Percentiles rank a stretch among this genome's conserved stretches.
Evolutionary conservation across 768 basidiomycete species (phyloP).

Genomic region (Mycena alexandri): DNA sequence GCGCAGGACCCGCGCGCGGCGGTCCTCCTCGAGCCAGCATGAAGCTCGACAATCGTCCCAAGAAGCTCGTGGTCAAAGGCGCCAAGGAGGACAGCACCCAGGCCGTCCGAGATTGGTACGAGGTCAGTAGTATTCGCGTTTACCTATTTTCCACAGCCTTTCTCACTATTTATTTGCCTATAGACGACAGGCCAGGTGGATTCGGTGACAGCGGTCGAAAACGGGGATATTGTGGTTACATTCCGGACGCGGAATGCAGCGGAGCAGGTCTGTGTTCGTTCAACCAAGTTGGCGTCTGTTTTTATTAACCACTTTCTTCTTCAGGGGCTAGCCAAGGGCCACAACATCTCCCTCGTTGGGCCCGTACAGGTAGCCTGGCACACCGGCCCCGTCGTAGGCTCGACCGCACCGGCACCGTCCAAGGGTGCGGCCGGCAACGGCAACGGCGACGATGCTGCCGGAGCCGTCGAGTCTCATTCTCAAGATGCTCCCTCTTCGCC

Average conservation of each 20-base stretch:
- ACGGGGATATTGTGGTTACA: slow-evolving; percentile 70
- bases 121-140: slow-evolving; percentile 58
- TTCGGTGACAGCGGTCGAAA: slow-evolving; percentile 65
- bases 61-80: slow-evolving; percentile 82
- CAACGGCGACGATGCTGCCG: slow-evolving; percentile 29
- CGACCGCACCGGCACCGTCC: slow-evolving; percentile 39
- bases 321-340: slow-evolving; percentile 81
- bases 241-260: slow-evolving; percentile 82
- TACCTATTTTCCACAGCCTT: neutral
- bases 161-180: slow-evolving; percentile 28
- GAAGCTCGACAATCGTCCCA: slow-evolving; percentile 92
- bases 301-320: slow-evolving; percentile 32
- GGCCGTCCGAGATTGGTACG: slow-evolving; percentile 85
- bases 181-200: slow-evolving; percentile 82
- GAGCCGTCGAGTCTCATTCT: slow-evolving; percentile 36
- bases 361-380: slow-evolving; percentile 78
- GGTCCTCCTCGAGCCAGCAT: slow-evolving; percentile 78
- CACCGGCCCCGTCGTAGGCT: slow-evolving; percentile 46
- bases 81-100: slow-evolving; percentile 64
- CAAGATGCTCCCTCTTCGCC: slow-evolving; percentile 48
- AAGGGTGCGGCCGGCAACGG: slow-evolving; percentile 28
- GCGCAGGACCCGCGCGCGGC: slow-evolving; percentile 69
- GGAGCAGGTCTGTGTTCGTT: slow-evolving; percentile 69
- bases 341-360: slow-evolving; percentile 74
- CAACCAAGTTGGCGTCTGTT: neutral